A percentile compares a stretch with the other conserved stretches of the same genome.
Conservation (phyloP, 2,329 filamentous ascomycete species). For the Colletotrichum chrysophilum region DNA sequence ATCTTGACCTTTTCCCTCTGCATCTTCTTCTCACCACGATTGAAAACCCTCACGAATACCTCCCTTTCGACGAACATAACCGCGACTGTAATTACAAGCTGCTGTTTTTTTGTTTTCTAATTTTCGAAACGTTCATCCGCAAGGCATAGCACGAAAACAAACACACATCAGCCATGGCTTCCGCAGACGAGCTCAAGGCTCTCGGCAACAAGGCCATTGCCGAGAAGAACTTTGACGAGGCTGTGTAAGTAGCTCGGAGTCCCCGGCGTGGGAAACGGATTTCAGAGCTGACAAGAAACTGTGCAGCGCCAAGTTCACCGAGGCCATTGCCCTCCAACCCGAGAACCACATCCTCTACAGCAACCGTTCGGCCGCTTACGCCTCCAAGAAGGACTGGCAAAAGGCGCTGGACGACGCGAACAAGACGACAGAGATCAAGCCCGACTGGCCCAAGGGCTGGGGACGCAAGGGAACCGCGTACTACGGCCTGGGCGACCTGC, state of each 20-base stretch:
- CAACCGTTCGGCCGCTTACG: slow-evolving; percentile 88
- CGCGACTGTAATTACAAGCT: background rate
- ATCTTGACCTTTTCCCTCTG: background rate
- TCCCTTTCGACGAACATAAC: background rate
- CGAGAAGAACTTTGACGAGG: slow-evolving; percentile 94
- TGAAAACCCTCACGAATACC: slow-evolving; percentile 25
- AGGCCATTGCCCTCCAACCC: slow-evolving; percentile 88
- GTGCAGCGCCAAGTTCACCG: slow-evolving; percentile 85
- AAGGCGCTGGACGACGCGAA: slow-evolving; percentile 87
- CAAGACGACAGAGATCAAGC: slow-evolving; percentile 93
- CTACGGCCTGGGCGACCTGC: slow-evolving; percentile 85
- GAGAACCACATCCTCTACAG: slow-evolving; percentile 97
- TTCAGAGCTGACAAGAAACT: slow-evolving; percentile 21
- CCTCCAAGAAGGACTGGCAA: slow-evolving; percentile 88
- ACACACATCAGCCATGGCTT: slow-evolving; percentile 49
- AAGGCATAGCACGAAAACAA: background rate
- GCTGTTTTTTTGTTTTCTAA: background rate
- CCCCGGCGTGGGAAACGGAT: background rate
- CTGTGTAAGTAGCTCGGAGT: slow-evolving; percentile 71
- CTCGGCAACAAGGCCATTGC: slow-evolving; percentile 99
- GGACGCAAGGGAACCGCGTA: slow-evolving; percentile 89
- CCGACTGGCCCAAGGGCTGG: slow-evolving; percentile 98
- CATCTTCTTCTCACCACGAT: background rate
- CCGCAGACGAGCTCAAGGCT: slow-evolving; percentile 85
- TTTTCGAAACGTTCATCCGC: background rate